Evolutionary conservation across 495 filamentous ascomycete species (phyloP).

Genomic region (Penicillium chermesinum): DNA sequence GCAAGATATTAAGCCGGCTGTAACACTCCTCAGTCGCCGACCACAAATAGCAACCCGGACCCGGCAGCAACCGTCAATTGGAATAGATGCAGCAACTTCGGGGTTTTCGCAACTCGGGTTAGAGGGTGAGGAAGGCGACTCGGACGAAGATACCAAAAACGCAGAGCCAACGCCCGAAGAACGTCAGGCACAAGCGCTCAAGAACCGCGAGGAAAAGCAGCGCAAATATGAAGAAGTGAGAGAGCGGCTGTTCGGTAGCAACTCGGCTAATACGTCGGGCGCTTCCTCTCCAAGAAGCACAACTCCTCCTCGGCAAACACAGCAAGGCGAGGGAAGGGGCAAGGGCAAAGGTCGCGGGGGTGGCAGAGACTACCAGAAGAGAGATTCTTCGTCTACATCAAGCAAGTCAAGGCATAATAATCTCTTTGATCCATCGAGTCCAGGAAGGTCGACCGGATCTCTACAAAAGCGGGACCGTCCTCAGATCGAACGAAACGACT

Average conservation of each 20-base stretch:
- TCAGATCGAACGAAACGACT: conserved; percentile 31
- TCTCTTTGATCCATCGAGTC: conserved; percentile 71
- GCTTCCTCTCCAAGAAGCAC: conserved; percentile 55
- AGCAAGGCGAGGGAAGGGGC: conserved; percentile 31
- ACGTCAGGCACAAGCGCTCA: conserved; percentile 63
- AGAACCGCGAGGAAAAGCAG: conserved; percentile 81
- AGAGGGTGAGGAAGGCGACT: conserved; percentile 57
- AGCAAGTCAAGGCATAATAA: conserved; percentile 40
- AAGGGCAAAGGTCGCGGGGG: conserved; percentile 37
- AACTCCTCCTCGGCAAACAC: conserved; percentile 54
- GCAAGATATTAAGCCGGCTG: conserved; percentile 74
- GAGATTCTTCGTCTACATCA: conserved; percentile 44
- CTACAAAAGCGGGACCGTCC: conserved; percentile 48
- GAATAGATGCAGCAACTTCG: conserved; percentile 46
- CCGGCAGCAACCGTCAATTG: conserved; percentile 22
- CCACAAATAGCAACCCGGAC: conserved; percentile 49
- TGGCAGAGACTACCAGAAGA: conserved; percentile 37
- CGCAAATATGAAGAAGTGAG: conserved; percentile 80
- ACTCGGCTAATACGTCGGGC: conserved; percentile 42
- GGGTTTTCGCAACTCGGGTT: conserved; percentile 53
- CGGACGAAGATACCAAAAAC: conserved; percentile 58
- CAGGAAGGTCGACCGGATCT: conserved; percentile 53
- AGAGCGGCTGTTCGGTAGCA: conserved; percentile 73
- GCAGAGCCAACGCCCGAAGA: conserved; percentile 64
- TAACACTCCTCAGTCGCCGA: conserved; percentile 80